Conservation (phyloP, 495 filamentous ascomycete genomes). For the Aspergillus coremiiformis region DNA sequence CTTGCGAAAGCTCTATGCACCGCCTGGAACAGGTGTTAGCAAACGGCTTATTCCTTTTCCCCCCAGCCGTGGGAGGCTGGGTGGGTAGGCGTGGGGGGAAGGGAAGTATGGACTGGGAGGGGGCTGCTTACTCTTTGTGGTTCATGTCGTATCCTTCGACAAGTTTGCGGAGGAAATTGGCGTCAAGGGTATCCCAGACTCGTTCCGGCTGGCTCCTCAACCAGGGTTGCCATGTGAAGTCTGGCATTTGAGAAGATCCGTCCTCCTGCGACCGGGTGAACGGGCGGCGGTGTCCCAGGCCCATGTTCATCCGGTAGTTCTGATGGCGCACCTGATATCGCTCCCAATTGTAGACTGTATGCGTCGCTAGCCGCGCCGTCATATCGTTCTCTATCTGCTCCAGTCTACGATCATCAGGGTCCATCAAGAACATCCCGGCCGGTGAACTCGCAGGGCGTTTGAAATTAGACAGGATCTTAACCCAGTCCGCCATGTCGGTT, state of each 20-base stretch:
- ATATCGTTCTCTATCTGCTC: constrained; percentile 41
- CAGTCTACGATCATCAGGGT: constrained; percentile 49
- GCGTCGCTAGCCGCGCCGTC: constrained; percentile 12
- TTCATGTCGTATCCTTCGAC: constrained; percentile 46
- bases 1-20: constrained; percentile 67
- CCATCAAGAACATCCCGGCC: constrained; percentile 54
- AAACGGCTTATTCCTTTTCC: background rate
- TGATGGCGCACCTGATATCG: constrained; percentile 50
- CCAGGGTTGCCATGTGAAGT: constrained; percentile 48
- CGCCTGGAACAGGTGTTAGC: constrained; percentile 26
- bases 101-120: background rate
- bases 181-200: constrained; percentile 62
- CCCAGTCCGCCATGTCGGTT: constrained; percentile 25
- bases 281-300: constrained; percentile 46
- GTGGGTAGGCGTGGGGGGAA: background rate
- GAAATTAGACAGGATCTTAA: constrained; percentile 34
- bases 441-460: constrained; percentile 55
- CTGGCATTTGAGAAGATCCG: constrained; percentile 44
- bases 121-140: constrained; percentile 53
- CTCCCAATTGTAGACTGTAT: constrained; percentile 44
- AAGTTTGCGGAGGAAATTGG: constrained; percentile 45
- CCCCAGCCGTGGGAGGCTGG: background rate
- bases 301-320: constrained; percentile 35
- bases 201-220: constrained; percentile 44
- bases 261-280: constrained; percentile 51